Base-by-base conservation (phyloP, 2,329 filamentous ascomycete species). In the Colletotrichum aenigma region DNA sequence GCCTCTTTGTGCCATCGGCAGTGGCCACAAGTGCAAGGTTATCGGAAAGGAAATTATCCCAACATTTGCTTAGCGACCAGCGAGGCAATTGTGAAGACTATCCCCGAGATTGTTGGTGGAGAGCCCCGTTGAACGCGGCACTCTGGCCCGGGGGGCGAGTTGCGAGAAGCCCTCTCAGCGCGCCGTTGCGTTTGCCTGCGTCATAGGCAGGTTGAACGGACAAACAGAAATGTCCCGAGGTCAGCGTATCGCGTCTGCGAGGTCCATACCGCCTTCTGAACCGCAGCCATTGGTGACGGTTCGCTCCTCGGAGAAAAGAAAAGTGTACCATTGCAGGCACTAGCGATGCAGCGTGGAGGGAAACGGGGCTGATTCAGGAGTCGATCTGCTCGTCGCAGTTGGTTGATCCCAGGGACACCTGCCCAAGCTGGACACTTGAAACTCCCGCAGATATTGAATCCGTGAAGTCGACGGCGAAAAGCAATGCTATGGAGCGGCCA, bases 71-170 rank as follows among this genome's bases (percentile, higher is more conserved):
- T 36, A 30, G 61, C 43, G 73, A 64, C 74, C 28, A 43, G 60
- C 70, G 48, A 65, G 73, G 73, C 71, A 75, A 60, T n/a, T 60
- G 62, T 61, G 56, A 69, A 68, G 64, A 55, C 26, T 55, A 73
- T 76, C 74, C 66, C 74, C 74, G 70, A 76, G 70, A 76, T 69
- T 76, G 64, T 73, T 64, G 24, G 68, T 74, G 72, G 72, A 71
- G 28, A 61, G 28, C 52, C 60, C 48, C 28, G 48, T 52, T 21
- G 32, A 74, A 60, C 58, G 34, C 48, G 58, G 66, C 66, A 30
- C 48, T 26, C 28, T 36, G n/a, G 56, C 70, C 64, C 43, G 70
- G 38, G 32, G 24, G 38, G 9, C 38, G 6, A 43, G 18, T 12
- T n/a, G 36, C 34, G 24, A 62, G 32, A 58, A 69, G 48, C 55